phyloP scores from a whole-genome alignment of 495 filamentous ascomycete genomes.

The Penicillium longicatenatum region DNA sequence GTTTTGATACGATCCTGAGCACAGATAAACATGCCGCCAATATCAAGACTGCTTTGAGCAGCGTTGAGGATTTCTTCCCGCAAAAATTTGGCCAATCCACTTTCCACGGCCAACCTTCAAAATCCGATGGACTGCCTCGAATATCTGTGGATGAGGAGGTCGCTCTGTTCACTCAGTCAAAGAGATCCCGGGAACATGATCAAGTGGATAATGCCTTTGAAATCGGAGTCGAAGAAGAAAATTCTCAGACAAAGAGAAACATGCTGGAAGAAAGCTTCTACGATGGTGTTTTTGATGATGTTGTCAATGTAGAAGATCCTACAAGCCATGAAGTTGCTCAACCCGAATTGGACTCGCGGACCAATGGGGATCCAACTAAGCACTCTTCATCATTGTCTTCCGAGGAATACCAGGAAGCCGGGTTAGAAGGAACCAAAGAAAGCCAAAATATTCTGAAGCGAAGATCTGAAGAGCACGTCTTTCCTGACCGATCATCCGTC shows the following conservation, averaged over 20 bases:
- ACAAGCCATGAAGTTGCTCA: neutral
- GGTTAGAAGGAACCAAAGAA: slow-evolving; percentile 2
- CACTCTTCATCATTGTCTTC: slow-evolving; percentile 11
- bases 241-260: neutral
- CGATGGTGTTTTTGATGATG: slow-evolving; percentile 30
- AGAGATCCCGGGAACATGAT: slow-evolving; percentile 4
- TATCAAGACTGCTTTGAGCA: slow-evolving; percentile 76
- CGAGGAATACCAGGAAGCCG: neutral
- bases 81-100: slow-evolving; percentile 52
- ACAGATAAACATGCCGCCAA: slow-evolving; percentile 51
- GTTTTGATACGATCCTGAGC: slow-evolving; percentile 66
- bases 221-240: neutral
- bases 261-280: slow-evolving; percentile 28
- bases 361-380: neutral
- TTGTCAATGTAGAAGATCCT: slow-evolving; percentile 8
- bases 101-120: slow-evolving; percentile 14
- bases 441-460: slow-evolving; percentile 5
- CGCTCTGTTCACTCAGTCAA: slow-evolving; percentile 44
- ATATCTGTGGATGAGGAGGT: slow-evolving; percentile 51
- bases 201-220: slow-evolving; percentile 1
- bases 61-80: slow-evolving; percentile 82
- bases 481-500: slow-evolving; percentile 14
- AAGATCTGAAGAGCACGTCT: neutral
- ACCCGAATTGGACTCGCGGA: neutral
- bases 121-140: slow-evolving; percentile 19